phyloP scores from a whole-genome alignment of 345 rosid species.

The Eutrema heterophyllum region DNA sequence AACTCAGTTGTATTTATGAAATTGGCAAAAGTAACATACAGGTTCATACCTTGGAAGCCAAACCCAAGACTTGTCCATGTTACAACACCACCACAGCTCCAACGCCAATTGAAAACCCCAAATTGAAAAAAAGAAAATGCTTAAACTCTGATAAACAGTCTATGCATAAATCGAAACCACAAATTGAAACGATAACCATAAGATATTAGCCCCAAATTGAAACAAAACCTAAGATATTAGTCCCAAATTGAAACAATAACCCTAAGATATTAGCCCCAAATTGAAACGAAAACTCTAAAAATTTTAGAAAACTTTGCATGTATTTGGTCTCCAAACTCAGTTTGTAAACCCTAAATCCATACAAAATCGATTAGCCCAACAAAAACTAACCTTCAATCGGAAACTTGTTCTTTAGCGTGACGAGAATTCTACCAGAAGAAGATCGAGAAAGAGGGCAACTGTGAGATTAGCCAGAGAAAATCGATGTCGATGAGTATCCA shows the following conservation, averaged over 20 bases:
- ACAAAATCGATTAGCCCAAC: neutral
- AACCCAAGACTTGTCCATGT: no score
- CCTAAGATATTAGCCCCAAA: neutral
- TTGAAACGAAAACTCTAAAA: neutral
- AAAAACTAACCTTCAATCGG: neutral
- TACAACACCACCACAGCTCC: no score
- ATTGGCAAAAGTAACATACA: no score
- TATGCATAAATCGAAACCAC: neutral
- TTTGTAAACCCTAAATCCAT: neutral
- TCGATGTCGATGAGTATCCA: neutral
- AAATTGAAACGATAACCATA: no score
- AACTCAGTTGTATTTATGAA: no score
- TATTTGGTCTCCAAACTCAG: no score
- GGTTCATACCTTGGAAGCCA: no score
- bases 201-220: no score
- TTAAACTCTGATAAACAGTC: no score
- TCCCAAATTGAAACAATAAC: neutral
- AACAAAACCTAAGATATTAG: no score
- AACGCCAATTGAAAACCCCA: no score
- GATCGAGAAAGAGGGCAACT: neutral
- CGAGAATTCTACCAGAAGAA: neutral
- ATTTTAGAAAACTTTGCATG: no score
- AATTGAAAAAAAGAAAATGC: neutral
- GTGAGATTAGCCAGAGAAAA: neutral
- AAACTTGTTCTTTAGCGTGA: neutral